Evolutionary conservation across 345 rosid genomes (phyloP), one percentile per base, ranked within the genome.

Genomic region (Salix koriyanagi): DNA sequence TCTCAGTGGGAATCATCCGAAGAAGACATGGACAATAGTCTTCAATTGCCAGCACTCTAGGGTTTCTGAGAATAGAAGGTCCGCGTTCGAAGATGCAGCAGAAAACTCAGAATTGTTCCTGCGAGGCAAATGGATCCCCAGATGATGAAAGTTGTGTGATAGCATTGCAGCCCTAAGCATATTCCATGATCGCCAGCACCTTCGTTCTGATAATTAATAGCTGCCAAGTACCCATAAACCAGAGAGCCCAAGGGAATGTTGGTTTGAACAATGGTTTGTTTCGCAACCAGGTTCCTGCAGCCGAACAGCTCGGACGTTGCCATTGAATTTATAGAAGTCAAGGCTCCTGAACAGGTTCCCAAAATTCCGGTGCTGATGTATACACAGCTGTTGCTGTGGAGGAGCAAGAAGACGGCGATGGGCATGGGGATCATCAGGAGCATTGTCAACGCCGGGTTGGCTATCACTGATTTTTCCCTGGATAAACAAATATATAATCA

Each of bases 181-280:
- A 37, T 18, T 18, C 76, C 70, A 21, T 18, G 44, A 16, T 25
- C 37, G 15, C 46, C 69, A n/a, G 5, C 25, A 8, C 69, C 69
- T 52, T 70, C 79, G 26, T 5, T 72, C 12, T 77, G 44, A 58
- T 77, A 70, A 50, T 50, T 70, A 64, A 62, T 42, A 39, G 83
- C 79, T 26, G 77, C 81, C 77, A 80, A 41, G 77, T 66, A 62
- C 4, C 86, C 82, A 52, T 67, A 83, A 14, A 75, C 16, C 19
- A 83, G 72, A 7, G 75, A 39, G 16, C 82, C 81, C 1, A 83
- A n/a, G 1, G 86, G 84, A 58, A 78, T 25, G 46, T 77, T 77
- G 1, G 84, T 71, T 12, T 32, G 69, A 34, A 80, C 32, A 23
- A 75, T 64, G 0, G 75, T 77, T 71, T 72, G 75, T 26, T 68